Base-by-base conservation (phyloP, 2,329 filamentous ascomycete species). In the Colletotrichum salicis region DNA sequence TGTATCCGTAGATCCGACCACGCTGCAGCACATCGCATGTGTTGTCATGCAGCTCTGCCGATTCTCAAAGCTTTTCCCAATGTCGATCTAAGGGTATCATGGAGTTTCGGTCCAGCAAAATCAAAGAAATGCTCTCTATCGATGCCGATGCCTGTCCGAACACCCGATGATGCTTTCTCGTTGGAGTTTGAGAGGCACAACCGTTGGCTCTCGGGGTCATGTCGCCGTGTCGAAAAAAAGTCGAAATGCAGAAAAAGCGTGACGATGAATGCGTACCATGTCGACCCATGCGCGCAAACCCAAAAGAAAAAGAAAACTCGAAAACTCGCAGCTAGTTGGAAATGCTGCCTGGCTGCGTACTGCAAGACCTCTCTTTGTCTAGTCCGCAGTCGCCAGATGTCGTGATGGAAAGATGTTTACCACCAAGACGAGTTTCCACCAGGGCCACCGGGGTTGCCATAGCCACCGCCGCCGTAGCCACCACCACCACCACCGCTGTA, bases 361-460 rank as follows among this genome's bases (percentile, higher is more conserved):
- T 61, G 62, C 35, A 60, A 61, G 31, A 54, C 54, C 35, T 33
- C 29, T 4, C 24, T 56, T 5, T 52, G 33, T 24, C 3, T 70
- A 29, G 27, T 29, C 27, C 60, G 37, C 59, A 64, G 35, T 56
- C 54, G 70, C 70, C 57, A 55, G 12, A 22, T 41, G 57, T 64
- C 55, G 45, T 62, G 45, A 54, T 70, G 41, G 27, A 15, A 24
- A 29, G 68, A 72, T 75, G 71, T 82, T 85, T 89, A 90, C 88
- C 88, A 94, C 92, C 92, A 94, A 76, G 89, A 91, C 74, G 87
- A 91, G 80, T 90, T 90, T 79, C 89, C 89, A 72, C 89, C 89
- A 57, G 86, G 86, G 75, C 88, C 88, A 75, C 88, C 87, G 77
- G 92, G 91, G 84, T 93, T 92, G 82, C 92, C 92, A 83, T 93